Evolutionary conservation across 139 green algal species (phyloP), one percentile per base, ranked within the genome.

Genomic region (Edaphochlamys debaryana): DNA sequence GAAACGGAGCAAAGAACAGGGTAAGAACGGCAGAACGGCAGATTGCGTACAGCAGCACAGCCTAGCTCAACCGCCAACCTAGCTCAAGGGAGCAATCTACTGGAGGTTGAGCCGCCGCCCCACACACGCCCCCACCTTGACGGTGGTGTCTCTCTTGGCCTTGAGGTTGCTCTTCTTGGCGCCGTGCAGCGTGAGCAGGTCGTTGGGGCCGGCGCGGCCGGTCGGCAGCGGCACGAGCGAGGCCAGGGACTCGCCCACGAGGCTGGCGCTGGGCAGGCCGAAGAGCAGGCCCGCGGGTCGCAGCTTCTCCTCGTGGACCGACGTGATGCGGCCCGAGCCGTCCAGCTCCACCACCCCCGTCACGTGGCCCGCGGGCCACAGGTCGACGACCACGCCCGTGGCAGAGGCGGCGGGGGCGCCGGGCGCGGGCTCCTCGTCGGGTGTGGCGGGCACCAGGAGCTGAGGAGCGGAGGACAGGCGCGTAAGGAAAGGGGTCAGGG

Each of bases 151-250:
- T 32, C 73, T 82, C 23, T 38, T 73, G 19, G 63, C 48, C 60
- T 82, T 82, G 76, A 82, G 76, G 42, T 34, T 82, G 76, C 76
- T 82, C 76, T 82, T 82, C 63, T 82, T 82, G 42, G 41, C 45
- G 42, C 60, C 45, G 42, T 63, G 32, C 63, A 63, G 45, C 8
- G 63, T 63, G 42, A 82, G 42, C 42, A 82, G 45, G 45, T 64
- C 63, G 23, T 5, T 23, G 2, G 73, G 50, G 7, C 4, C 0
- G 3, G 19, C 38, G n/a, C 76, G 76, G 4, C 76, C 76, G 5
- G n/a, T 42, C 4, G 76, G 76, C 42, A 82, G 32, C 22, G 25
- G 22, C 22, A 82, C 63, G 29, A 82, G n/a, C 6, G 22, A 32
- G 4, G 8, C 4, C n/a, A 82, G 41, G n/a, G 29, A 17, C 38